A percentile compares a stretch with the other conserved stretches of the same genome.
phyloP scores from a whole-genome alignment of 2,329 filamentous ascomycete genomes.

The Monilinia laxa region DNA sequence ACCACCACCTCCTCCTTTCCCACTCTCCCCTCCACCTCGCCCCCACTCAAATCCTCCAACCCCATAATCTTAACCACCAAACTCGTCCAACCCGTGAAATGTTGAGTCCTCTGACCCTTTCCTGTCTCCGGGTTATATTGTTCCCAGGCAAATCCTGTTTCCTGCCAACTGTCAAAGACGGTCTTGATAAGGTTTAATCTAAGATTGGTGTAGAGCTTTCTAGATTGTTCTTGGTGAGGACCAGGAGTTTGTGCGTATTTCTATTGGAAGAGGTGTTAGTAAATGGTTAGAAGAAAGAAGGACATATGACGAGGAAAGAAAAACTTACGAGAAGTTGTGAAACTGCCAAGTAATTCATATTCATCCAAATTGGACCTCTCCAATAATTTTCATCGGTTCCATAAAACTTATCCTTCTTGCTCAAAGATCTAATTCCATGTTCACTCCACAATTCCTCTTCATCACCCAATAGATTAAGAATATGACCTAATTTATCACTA shows the following conservation, averaged over 20 bases:
- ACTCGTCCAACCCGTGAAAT: conserved; percentile 99
- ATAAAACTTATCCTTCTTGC: conserved; percentile 78
- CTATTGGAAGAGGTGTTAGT: conserved; percentile 40
- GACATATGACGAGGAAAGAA: too few relatives aligned
- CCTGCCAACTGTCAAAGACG: conserved; percentile 81
- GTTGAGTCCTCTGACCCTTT: conserved; percentile 89
- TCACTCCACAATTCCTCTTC: conserved; percentile 87
- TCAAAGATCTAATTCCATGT: conserved; percentile 85
- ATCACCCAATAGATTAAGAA: conserved; percentile 76
- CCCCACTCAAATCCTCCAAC: conserved; percentile 65
- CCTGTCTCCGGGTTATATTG: conserved; percentile 96
- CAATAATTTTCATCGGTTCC: conserved; percentile 96
- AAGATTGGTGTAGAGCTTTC: conserved; percentile 72
- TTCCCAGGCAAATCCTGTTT: conserved; percentile 97
- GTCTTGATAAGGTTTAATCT: conserved; percentile 85
- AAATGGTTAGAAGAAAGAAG: too few relatives aligned
- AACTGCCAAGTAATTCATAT: conserved; percentile 88
- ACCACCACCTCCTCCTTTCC: background rate
- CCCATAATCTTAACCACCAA: conserved; percentile 96
- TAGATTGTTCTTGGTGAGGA: conserved; percentile 66
- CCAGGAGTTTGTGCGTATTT: conserved; percentile 59
- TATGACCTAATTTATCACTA: conserved; percentile 69
- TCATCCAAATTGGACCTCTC: conserved; percentile 92
- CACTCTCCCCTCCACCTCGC: conserved; percentile 20
- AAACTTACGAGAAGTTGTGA: conserved; percentile 71